Evolutionary conservation across 495 filamentous ascomycete genomes (phyloP), one percentile per base, ranked within the genome.

Genomic region (Evansstolkia leycettana): DNA sequence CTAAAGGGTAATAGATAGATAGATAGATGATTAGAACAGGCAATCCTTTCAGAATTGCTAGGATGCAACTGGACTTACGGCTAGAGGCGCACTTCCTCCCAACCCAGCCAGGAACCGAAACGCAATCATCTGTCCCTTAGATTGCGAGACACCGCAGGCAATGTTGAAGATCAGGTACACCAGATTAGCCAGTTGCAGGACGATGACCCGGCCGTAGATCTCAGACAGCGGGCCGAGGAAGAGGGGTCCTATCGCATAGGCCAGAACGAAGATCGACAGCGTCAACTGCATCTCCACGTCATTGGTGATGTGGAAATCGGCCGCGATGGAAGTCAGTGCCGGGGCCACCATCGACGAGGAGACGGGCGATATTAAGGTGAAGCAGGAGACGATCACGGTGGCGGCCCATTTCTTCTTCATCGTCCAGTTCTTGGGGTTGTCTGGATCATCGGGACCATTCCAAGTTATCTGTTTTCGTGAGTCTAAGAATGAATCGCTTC

Each of bases 291-390:
- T 62, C 32, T 75, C 54, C 14, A 79, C 60, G 41, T 63, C 42
- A 19, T 67, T 66, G 0, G 53, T 62, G 24, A 87, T 79, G 12
- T 70, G 43, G 18, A 89, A 64, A 9, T 87, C 80, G 1, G 46
- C 40, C 27, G 64, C 57, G 23, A 86, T 70, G 0, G 63, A 41
- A 5, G 48, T 40, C 6, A 85, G 48, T 0, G 75, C 76, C 0
- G 84, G 84, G 0, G 83, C 77, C 5, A 88, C 70, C 70, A 89
- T 84, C 8, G 75, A 75, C 3, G 73, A 78, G 1, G 74, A 73
- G 8, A 79, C 66, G 0, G 82, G 80, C 0, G 82, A 83, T 36
- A 89, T 80, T 40, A 88, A 74, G 0, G 78, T 84, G 51, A 77
- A 80, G 12, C 61, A 60, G 0, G 76, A 76, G 15, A 72, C 66